These are phyloP conservation scores for Phytophthora megakarya DNA, from an alignment of 352 stramenopile species.

Conservation along the genomic window DNA sequence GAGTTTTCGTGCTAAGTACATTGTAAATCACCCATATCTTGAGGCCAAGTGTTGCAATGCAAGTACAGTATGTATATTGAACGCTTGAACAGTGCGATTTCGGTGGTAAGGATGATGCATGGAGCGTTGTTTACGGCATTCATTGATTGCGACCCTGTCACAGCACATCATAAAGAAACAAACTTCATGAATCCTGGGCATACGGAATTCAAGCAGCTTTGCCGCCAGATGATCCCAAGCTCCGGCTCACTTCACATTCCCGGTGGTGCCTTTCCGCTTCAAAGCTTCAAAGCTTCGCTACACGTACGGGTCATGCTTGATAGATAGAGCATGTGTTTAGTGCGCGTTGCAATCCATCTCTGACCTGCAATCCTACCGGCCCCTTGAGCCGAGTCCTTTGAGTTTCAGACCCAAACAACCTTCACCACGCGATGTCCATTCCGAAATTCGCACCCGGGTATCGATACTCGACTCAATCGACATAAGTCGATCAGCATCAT, in stretches of 20 bases:
- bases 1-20: too few relatives aligned
- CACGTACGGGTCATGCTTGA: background rate
- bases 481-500: slow-evolving; percentile 10
- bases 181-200: background rate
- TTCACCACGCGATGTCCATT: slow-evolving; percentile 11
- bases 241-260: slow-evolving; percentile 7
- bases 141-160: background rate
- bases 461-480: background rate
- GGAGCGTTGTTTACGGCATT: background rate
- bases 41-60: too few relatives aligned
- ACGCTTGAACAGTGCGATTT: background rate
- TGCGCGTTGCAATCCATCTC: background rate
- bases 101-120: background rate
- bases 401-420: background rate
- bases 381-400: slow-evolving; percentile 1
- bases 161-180: slow-evolving; percentile 1
- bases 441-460: background rate
- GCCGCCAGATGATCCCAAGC: slow-evolving; percentile 2
- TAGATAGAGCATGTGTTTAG: slow-evolving; percentile 2
- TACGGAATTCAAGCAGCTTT: background rate
- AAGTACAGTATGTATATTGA: too few relatives aligned
- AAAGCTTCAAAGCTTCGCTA: background rate
- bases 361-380: too few relatives aligned
- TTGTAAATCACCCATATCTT: too few relatives aligned
- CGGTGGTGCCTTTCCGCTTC: background rate